These are phyloP conservation scores for Cucurbita pepo DNA, from an alignment of 306 rosid species.

Conservation along the genomic window DNA sequence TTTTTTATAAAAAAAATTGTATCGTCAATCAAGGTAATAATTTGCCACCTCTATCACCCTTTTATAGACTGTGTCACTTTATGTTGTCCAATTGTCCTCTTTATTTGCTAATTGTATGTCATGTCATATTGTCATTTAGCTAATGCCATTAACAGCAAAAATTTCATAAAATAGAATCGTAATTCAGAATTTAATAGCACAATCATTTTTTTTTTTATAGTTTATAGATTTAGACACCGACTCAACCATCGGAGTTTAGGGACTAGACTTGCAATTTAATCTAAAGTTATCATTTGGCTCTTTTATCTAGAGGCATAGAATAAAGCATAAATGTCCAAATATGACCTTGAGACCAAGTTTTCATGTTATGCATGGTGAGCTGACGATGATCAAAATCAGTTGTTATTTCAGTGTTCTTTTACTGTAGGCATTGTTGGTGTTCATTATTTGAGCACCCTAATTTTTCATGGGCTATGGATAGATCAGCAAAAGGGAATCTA, in stretches of 20 bases:
- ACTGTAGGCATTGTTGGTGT: neutral
- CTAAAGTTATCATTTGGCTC: neutral
- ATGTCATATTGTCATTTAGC: neutral
- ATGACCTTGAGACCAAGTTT: neutral
- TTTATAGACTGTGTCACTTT: neutral
- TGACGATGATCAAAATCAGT: neutral
- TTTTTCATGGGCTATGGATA: neutral
- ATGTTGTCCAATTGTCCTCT: neutral
- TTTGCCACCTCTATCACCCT: neutral
- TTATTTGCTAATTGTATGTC: too few species aligned
- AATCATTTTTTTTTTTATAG: neutral
- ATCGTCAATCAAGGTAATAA: neutral
- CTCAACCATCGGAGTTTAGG: neutral
- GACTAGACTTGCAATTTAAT: too few species aligned
- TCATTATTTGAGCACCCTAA: neutral
- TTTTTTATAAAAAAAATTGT: neutral
- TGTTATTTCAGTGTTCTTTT: neutral
- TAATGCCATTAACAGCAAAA: neutral
- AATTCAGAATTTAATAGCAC: too few species aligned
- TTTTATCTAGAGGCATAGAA: neutral
- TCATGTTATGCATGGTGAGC: neutral
- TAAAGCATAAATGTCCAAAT: neutral
- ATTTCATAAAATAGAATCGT: neutral
- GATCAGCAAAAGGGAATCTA: neutral
- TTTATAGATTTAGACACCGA: neutral